Evolutionary conservation across 108 stramenopile species (phyloP).

Genomic region (Fragilaria crotonensis): DNA sequence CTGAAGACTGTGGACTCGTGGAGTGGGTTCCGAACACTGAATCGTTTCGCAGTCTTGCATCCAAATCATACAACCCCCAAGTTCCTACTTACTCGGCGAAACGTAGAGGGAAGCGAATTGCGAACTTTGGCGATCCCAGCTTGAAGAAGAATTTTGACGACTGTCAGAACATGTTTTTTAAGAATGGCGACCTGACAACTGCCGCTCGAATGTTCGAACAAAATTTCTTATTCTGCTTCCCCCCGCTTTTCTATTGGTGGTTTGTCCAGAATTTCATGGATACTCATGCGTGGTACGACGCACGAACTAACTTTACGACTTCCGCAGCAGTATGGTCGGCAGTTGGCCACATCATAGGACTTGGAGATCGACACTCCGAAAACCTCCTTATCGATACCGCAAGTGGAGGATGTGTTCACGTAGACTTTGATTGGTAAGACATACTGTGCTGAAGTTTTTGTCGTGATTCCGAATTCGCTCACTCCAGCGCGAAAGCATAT

Average conservation of each 20-base stretch:
- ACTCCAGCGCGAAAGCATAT: conserved; percentile 57
- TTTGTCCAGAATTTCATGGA: conserved; percentile 90
- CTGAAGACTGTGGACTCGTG: conserved; percentile 96
- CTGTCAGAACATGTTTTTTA: conserved; percentile 73
- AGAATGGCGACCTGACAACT: conserved; percentile 44
- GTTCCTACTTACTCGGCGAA: conserved; percentile 37
- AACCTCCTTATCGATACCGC: conserved; percentile 95
- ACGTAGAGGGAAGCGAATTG: conserved; percentile 46
- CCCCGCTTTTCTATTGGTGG: conserved; percentile 94
- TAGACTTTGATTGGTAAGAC: conserved; percentile 95
- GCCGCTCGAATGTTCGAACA: conserved; percentile 69
- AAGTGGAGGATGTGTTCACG: conserved; percentile 95
- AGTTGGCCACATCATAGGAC: conserved; percentile 95
- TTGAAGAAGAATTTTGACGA: conserved; percentile 48
- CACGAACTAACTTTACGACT: conserved; percentile 86
- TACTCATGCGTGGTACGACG: conserved; percentile 96
- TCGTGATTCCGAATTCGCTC: background rate
- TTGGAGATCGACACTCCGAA: conserved; percentile 98
- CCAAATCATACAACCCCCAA: conserved; percentile 74
- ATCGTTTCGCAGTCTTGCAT: conserved; percentile 73
- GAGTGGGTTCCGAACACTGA: conserved; percentile 97
- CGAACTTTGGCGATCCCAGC: conserved; percentile 50
- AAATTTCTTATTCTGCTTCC: conserved; percentile 49
- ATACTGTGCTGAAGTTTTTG: background rate
- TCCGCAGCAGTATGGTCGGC: conserved; percentile 92